Evolutionary conservation across 768 basidiomycete species (phyloP).

Genomic region (Naganishia antarctica): DNA sequence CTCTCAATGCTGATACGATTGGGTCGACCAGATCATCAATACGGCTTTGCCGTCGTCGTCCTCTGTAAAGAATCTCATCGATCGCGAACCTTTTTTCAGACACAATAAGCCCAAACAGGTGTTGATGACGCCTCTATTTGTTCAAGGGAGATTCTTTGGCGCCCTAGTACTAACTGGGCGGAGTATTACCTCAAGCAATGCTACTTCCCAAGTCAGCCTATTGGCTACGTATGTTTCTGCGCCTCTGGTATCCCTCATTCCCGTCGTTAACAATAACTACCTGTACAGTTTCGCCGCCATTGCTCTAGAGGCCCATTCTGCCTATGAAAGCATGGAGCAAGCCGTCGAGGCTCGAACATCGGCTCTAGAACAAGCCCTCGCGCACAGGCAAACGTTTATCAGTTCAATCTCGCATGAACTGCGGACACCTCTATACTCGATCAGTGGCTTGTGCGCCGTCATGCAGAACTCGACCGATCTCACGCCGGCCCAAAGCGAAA

Average conservation of each 20-base stretch:
- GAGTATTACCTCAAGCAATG: not conserved
- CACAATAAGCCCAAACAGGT: constrained; percentile 11
- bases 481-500: constrained; percentile 36
- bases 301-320: constrained; percentile 21
- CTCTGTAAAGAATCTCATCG: not conserved
- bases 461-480: constrained; percentile 39
- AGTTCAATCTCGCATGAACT: constrained; percentile 42
- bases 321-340: constrained; percentile 13
- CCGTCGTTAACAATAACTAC: not conserved
- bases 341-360: constrained; percentile 21
- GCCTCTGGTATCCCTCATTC: not conserved
- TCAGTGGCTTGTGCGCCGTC: constrained; percentile 37
- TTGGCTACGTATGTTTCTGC: constrained; percentile 20
- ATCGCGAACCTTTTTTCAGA: constrained; percentile 23
- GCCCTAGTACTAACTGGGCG: constrained; percentile 1
- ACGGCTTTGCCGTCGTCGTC: not conserved
- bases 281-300: constrained; percentile 26
- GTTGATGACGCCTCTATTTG: constrained; percentile 15
- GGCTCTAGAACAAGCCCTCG: constrained; percentile 22
- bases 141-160: constrained; percentile 23
- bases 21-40: constrained; percentile 18
- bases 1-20: too few species aligned
- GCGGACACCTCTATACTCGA: constrained; percentile 34
- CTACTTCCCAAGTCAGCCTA: constrained; percentile 20
- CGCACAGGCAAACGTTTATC: constrained; percentile 15